Conservation (phyloP, 306 rosid genomes). For the Datisca glomerata region DNA sequence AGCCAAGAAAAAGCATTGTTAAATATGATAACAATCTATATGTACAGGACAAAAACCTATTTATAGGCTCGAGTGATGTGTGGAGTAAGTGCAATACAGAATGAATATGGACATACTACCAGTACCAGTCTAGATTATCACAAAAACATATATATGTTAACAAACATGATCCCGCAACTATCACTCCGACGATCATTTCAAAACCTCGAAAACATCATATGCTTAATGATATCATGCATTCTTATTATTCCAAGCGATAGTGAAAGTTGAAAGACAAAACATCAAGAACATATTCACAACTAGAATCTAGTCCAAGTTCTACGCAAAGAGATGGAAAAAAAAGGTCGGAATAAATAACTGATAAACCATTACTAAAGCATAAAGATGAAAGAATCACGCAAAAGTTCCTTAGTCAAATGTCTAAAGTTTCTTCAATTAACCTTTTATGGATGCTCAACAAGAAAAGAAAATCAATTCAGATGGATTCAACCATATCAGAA, state of each 20-base stretch:
- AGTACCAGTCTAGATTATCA: no score
- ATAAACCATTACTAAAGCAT: not conserved
- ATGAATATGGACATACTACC: no score
- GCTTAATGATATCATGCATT: not conserved
- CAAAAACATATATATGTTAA: no score
- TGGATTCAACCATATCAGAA: no score
- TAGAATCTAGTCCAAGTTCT: not conserved
- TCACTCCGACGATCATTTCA: no score
- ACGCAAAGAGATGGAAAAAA: not conserved
- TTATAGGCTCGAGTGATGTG: no score
- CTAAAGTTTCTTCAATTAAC: not conserved
- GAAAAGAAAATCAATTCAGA: not conserved
- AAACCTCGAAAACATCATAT: constrained; percentile 17
- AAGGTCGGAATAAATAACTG: not conserved
- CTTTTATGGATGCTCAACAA: not conserved
- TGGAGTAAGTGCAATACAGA: no score
- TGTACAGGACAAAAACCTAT: no score
- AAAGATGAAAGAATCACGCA: not conserved
- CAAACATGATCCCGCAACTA: no score
- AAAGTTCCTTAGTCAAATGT: not conserved
- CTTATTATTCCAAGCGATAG: not conserved
- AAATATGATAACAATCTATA: constrained; percentile 3
- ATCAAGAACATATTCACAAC: no score
- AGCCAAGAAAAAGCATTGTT: constrained; percentile 4
- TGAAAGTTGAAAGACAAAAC: not conserved